Evolutionary conservation across 2,329 filamentous ascomycete species (phyloP).

Genomic region (Cladosporium phlei): DNA sequence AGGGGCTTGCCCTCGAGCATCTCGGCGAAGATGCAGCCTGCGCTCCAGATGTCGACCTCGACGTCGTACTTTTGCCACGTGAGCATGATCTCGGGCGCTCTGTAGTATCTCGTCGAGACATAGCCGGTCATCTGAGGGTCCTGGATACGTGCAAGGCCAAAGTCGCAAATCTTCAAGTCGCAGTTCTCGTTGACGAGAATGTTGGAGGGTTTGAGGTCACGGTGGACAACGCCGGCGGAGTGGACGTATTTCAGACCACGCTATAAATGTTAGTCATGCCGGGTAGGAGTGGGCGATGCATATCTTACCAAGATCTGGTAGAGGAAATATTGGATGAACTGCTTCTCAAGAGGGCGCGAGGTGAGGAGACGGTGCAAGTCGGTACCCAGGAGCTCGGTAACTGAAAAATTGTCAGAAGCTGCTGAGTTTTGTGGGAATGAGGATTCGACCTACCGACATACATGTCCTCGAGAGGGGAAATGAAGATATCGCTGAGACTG

Average conservation of each 20-base stretch:
- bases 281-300: conserved; percentile 18
- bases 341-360: conserved; percentile 92
- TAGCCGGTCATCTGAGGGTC: conserved; percentile 99
- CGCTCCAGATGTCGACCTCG: conserved; percentile 99
- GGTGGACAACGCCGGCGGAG: conserved; percentile 94
- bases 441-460: conserved; percentile 42
- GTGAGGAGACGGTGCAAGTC: conserved; percentile 94
- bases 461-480: conserved; percentile 98
- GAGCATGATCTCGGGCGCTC: conserved; percentile 98
- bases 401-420: conserved; percentile 70
- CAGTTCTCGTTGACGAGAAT: conserved; percentile 99
- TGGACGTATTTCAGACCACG: conserved; percentile 98
- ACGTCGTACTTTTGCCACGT: conserved; percentile 99
- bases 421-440: conserved; percentile 11
- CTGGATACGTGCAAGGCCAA: conserved; percentile 93
- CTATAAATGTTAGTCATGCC: conserved; percentile 43
- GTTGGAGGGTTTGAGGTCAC: conserved; percentile 96
- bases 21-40: conserved; percentile 97
- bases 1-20: conserved; percentile 98
- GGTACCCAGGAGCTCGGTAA: conserved; percentile 94
- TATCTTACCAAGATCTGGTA: conserved; percentile 97
- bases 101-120: conserved; percentile 97
- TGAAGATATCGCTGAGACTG: conserved; percentile 98
- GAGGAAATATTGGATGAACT: conserved; percentile 99
- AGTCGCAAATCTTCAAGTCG: conserved; percentile 99